Conservation (phyloP, 2,329 filamentous ascomycete species). For the Polytolypa hystricis region DNA sequence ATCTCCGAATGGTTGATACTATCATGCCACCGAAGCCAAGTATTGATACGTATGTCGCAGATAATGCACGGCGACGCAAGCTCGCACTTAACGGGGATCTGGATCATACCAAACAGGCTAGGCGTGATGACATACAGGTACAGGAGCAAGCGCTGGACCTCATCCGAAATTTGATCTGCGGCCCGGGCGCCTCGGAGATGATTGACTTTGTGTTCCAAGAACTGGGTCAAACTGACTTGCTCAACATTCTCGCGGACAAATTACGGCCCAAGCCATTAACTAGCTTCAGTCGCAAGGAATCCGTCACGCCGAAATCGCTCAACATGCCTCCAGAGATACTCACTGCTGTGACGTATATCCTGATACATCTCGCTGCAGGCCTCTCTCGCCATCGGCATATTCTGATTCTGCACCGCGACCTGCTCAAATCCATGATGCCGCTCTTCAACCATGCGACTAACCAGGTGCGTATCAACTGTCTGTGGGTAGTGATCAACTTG, state of each 20-base stretch:
- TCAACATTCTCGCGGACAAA: conserved; percentile 70
- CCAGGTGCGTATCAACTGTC: conserved; percentile 65
- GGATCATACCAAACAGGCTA: conserved; percentile 55
- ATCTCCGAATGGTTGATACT: conserved; percentile 25
- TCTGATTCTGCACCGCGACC: conserved; percentile 62
- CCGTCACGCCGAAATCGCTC: conserved; percentile 16
- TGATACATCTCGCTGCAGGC: conserved; percentile 82
- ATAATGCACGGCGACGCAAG: conserved; percentile 30
- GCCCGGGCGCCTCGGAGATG: conserved; percentile 53
- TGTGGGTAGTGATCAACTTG: conserved; percentile 77
- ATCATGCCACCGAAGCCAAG: conserved; percentile 32
- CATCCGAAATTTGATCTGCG: conserved; percentile 76
- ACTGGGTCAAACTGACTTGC: conserved; percentile 65
- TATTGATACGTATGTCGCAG: conserved; percentile 26
- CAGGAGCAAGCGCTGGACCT: conserved; percentile 88
- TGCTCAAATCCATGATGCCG: conserved; percentile 61
- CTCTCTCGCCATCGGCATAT: conserved; percentile 65
- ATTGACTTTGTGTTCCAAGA: conserved; percentile 72
- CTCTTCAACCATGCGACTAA: conserved; percentile 63
- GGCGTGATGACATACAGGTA: conserved; percentile 69
- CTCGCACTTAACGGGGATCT: conserved; percentile 52
- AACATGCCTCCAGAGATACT: conserved; percentile 53
- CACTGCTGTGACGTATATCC: conserved; percentile 64
- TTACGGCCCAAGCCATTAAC: conserved; percentile 44
- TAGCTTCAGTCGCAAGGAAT: conserved; percentile 16